Conservation (phyloP, 2,329 filamentous ascomycete genomes). For the Alternaria sp. region DNA sequence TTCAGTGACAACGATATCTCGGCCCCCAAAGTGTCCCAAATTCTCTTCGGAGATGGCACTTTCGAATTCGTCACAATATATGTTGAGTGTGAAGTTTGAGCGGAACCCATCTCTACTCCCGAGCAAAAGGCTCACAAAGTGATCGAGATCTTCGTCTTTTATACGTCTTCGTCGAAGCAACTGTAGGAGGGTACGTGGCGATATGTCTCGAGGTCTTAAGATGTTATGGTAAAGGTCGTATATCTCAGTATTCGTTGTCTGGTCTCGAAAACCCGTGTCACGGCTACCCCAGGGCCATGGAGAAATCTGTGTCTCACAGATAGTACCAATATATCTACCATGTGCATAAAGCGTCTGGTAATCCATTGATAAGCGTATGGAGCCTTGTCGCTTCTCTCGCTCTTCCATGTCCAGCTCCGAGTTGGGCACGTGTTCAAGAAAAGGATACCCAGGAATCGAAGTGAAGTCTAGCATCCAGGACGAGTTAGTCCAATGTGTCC, state of each 20-base stretch:
- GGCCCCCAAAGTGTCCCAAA: too few relatives aligned
- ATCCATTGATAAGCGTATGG: not conserved
- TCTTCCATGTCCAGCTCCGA: not conserved
- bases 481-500: not conserved
- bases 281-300: too few relatives aligned
- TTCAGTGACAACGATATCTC: too few relatives aligned
- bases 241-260: too few relatives aligned
- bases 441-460: too few relatives aligned
- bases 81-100: too few relatives aligned
- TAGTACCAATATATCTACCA: not conserved
- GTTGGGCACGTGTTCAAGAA: too few relatives aligned
- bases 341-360: not conserved
- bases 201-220: fast-evolving
- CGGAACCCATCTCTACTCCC: not conserved
- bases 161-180: too few relatives aligned
- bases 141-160: too few relatives aligned
- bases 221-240: not conserved
- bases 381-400: not conserved
- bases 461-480: not conserved
- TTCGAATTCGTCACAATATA: too few relatives aligned
- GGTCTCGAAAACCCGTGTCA: too few relatives aligned
- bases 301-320: not conserved
- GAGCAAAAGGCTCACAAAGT: not conserved
- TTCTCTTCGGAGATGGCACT: too few relatives aligned
- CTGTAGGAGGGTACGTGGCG: not conserved